Percentiles rank a stretch among this genome's conserved stretches.
Conservation (phyloP, 2,329 filamentous ascomycete species). For the Fusarium paranaense region DNA sequence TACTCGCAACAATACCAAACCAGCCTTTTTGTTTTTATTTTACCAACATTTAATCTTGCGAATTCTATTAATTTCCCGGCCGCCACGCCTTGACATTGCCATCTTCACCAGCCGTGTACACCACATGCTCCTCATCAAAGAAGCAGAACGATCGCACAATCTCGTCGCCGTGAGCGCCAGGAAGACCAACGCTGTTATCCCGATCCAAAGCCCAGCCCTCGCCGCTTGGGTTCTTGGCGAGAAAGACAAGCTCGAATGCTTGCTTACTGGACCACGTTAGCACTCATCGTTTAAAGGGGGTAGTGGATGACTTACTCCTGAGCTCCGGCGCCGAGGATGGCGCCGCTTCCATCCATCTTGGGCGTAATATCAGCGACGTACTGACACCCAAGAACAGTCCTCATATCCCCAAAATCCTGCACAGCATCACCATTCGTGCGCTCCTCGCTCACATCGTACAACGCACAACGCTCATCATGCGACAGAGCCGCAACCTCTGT, state of each 20-base stretch:
- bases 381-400: constrained; percentile 74
- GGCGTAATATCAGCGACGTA: constrained; percentile 77
- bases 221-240: constrained; percentile 59
- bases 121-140: constrained; percentile 68
- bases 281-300: constrained; percentile 43
- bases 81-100: constrained; percentile 69
- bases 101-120: constrained; percentile 71
- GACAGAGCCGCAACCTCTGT: constrained; percentile 78
- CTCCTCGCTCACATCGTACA: constrained; percentile 76
- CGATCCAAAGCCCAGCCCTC: constrained; percentile 66
- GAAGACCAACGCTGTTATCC: constrained; percentile 68
- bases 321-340: constrained; percentile 72
- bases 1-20: not conserved
- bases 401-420: constrained; percentile 75
- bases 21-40: not conserved
- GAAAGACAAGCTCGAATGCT: constrained; percentile 70
- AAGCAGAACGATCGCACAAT: constrained; percentile 74
- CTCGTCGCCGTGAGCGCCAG: constrained; percentile 72
- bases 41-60: constrained; percentile 21
- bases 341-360: constrained; percentile 68
- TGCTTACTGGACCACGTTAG: constrained; percentile 56
- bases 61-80: constrained; percentile 39
- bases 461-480: constrained; percentile 81
- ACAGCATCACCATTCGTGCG: constrained; percentile 68
- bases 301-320: constrained; percentile 69